Percentiles rank a stretch among this genome's conserved stretches.
phyloP scores from a whole-genome alignment of 331 rosid genomes.

The Arachis monticola region DNA sequence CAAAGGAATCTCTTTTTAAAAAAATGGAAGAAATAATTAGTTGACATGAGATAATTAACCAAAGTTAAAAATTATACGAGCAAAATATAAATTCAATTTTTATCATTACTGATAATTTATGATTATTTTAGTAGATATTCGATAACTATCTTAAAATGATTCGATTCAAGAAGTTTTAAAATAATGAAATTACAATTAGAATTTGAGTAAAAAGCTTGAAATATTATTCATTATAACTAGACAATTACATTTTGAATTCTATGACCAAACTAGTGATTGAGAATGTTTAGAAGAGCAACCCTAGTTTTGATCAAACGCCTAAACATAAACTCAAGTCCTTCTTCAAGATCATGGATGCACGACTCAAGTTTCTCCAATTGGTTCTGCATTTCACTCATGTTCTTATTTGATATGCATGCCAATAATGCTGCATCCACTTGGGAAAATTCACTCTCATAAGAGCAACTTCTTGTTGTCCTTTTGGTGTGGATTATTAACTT shows the following conservation, averaged over 20 bases:
- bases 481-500: constrained; percentile 53
- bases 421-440: constrained; percentile 48
- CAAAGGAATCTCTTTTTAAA: no score
- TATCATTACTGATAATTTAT: no score
- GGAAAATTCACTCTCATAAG: constrained; percentile 48
- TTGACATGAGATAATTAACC: no score
- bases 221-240: neutral
- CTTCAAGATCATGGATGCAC: constrained; percentile 36
- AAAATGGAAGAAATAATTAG: no score
- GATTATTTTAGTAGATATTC: no score
- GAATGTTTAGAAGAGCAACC: constrained; percentile 68
- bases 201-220: neutral
- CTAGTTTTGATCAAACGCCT: constrained; percentile 62
- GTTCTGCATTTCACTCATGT: constrained; percentile 42
- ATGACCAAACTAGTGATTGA: constrained; percentile 45
- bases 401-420: constrained; percentile 45
- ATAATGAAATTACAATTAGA: no score
- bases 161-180: no score
- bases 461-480: constrained; percentile 34
- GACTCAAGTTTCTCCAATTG: constrained; percentile 48
- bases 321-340: constrained; percentile 39
- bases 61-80: no score
- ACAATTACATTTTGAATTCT: neutral
- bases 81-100: no score
- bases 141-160: no score